A percentile compares a stretch with the other conserved stretches of the same genome.
phyloP scores from a whole-genome alignment of 208 protist genomes.

The Trypanosoma cruzi region DNA sequence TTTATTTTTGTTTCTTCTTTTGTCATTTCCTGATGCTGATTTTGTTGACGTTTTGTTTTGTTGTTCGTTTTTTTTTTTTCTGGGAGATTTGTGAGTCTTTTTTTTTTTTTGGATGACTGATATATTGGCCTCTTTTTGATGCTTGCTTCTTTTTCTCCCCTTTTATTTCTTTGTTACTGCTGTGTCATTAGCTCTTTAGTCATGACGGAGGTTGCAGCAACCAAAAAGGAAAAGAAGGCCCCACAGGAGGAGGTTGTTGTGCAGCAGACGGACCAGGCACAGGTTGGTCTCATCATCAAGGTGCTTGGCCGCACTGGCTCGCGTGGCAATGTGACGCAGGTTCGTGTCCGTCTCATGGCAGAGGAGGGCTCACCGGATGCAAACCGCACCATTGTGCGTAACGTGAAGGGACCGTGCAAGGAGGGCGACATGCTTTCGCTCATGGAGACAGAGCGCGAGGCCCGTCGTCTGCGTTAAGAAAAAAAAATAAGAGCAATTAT shows the following conservation, averaged over 20 bases:
- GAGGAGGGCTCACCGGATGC: conserved; percentile 86
- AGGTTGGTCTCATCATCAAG: conserved; percentile 97
- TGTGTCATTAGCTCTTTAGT: conserved; percentile 22
- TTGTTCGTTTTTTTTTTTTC: conserved; percentile 3
- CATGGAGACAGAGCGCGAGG: conserved; percentile 99
- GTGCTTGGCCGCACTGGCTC: conserved; percentile 99
- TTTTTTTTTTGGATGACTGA: background rate
- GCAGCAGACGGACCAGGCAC: conserved; percentile 76
- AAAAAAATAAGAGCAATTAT: conserved; percentile 54
- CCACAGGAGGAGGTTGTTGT: conserved; percentile 74
- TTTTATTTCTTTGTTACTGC: conserved; percentile 13
- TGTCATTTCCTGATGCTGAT: background rate
- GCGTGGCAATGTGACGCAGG: conserved; percentile 99
- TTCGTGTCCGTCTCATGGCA: conserved; percentile 95
- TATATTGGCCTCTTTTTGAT: background rate
- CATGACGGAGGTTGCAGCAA: conserved; percentile 32
- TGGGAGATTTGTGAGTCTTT: background rate
- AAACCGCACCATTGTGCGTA: conserved; percentile 98
- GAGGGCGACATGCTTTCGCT: conserved; percentile 99
- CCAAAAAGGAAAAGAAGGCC: conserved; percentile 91
- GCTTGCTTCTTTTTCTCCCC: conserved; percentile 5
- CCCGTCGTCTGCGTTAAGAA: conserved; percentile 98
- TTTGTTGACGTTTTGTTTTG: conserved; percentile 1
- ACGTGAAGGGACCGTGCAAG: conserved; percentile 99
- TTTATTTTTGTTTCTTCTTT: conserved; percentile 13